Evolutionary conservation across 2,329 filamentous ascomycete genomes (phyloP).

Genomic region (Thyridium curvatum): DNA sequence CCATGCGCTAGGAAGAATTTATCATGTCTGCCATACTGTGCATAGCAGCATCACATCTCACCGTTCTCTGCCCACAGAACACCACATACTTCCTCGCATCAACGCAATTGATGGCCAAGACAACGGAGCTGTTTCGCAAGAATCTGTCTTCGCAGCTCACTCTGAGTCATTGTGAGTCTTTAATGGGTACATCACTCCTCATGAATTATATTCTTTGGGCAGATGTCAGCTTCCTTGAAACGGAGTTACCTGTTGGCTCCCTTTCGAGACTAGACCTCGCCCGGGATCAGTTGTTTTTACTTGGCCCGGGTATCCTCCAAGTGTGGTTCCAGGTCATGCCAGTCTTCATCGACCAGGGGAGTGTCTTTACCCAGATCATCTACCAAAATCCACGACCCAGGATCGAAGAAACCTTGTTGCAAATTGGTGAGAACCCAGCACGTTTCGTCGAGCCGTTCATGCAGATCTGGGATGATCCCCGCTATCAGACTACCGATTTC

Average conservation of each 20-base stretch:
- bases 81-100: slow-evolving; percentile 9
- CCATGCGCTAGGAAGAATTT: slow-evolving; percentile 14
- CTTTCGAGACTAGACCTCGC: slow-evolving; percentile 11
- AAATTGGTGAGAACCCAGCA: not conserved
- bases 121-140: slow-evolving; percentile 10
- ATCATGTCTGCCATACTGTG: slow-evolving; percentile 18
- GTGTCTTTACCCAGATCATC: slow-evolving; percentile 10
- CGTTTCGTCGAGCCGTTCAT: slow-evolving; percentile 1
- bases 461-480: slow-evolving; percentile 2
- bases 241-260: slow-evolving; percentile 3
- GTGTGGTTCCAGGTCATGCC: slow-evolving; percentile 16
- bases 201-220: slow-evolving; percentile 23
- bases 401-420: slow-evolving; percentile 7
- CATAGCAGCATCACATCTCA: slow-evolving; percentile 14
- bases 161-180: slow-evolving; percentile 2
- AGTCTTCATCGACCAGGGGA: slow-evolving; percentile 10
- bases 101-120: slow-evolving; percentile 9
- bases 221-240: slow-evolving; percentile 17
- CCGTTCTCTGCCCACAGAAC: slow-evolving; percentile 6
- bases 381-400: slow-evolving; percentile 12
- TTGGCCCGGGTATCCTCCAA: slow-evolving; percentile 19
- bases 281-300: slow-evolving; percentile 18
- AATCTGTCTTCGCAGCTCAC: slow-evolving; percentile 10
- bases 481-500: not conserved
- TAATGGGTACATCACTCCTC: slow-evolving; percentile 17